These are phyloP conservation scores for Fusarium xyrophilum DNA, from an alignment of 2,329 filamentous ascomycete genomes.

Conservation along the genomic window DNA sequence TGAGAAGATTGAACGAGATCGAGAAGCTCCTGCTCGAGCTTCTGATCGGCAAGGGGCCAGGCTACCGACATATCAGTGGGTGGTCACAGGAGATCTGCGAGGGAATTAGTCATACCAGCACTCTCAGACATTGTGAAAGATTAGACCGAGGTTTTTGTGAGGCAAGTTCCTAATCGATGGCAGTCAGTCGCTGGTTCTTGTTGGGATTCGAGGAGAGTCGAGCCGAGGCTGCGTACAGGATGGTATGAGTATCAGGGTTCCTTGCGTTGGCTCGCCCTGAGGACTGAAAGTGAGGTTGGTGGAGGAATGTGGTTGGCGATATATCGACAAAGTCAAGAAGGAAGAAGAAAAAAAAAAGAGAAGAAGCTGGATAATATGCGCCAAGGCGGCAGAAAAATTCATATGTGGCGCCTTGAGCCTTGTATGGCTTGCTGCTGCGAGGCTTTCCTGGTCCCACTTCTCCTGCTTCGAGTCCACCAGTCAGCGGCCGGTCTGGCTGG, in stretches of 20 bases:
- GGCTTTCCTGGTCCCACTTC: conserved; percentile 2
- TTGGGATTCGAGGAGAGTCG: background rate
- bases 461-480: background rate
- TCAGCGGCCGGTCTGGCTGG: background rate
- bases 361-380: conserved; percentile 23
- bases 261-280: conserved; percentile 68
- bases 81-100: background rate
- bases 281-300: conserved; percentile 29
- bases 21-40: conserved; percentile 81
- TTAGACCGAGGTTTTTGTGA: conserved; percentile 23
- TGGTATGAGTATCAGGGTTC: conserved; percentile 56
- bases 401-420: conserved; percentile 30
- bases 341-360: conserved; percentile 29
- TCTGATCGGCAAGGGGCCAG: conserved; percentile 76
- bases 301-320: conserved; percentile 24
- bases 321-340: conserved; percentile 24
- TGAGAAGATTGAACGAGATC: conserved; percentile 77
- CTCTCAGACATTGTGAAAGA: conserved; percentile 40
- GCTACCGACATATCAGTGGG: conserved; percentile 51
- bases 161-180: conserved; percentile 12
- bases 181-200: conserved; percentile 20
- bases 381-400: conserved; percentile 37
- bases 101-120: conserved; percentile 31
- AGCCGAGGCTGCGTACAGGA: conserved; percentile 15
- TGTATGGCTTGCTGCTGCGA: conserved; percentile 23